Evolutionary conservation across 495 filamentous ascomycete genomes (phyloP).

Genomic region (Penicillium argentinense): DNA sequence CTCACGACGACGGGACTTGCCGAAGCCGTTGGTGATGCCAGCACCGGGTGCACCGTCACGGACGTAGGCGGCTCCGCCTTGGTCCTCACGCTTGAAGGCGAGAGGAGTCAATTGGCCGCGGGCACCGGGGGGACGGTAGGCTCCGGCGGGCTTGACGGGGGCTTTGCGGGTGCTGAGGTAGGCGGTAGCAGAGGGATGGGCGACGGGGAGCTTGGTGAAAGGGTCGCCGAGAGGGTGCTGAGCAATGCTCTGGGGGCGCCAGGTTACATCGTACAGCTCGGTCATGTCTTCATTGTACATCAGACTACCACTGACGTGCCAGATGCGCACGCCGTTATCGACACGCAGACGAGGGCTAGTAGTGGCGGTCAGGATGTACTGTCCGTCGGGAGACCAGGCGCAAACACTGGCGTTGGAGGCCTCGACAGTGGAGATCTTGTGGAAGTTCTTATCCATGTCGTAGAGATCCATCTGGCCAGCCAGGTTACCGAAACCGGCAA

Average conservation of each 20-base stretch:
- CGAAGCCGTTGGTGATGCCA: conserved; percentile 71
- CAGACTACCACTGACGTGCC: conserved; percentile 85
- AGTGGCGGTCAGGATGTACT: conserved; percentile 92
- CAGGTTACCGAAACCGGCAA: conserved; percentile 96
- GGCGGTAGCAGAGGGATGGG: conserved; percentile 79
- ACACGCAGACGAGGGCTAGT: conserved; percentile 92
- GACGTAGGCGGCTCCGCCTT: conserved; percentile 87
- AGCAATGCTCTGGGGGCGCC: conserved; percentile 71
- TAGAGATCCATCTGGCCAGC: conserved; percentile 98
- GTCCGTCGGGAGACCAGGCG: conserved; percentile 94
- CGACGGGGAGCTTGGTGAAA: conserved; percentile 71
- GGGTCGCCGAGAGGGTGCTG: conserved; percentile 68
- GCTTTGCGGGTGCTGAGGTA: conserved; percentile 86
- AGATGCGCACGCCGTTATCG: conserved; percentile 93
- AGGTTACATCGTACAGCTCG: conserved; percentile 89
- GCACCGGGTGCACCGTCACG: conserved; percentile 71
- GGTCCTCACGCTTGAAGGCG: conserved; percentile 96
- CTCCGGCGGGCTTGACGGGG: conserved; percentile 90
- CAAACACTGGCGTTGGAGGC: conserved; percentile 94
- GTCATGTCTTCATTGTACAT: conserved; percentile 95
- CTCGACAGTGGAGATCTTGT: conserved; percentile 90
- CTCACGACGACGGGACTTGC: conserved; percentile 64
- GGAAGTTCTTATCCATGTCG: conserved; percentile 87
- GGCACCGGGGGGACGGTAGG: conserved; percentile 95
- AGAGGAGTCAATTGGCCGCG: conserved; percentile 84